Percentiles rank a stretch among this genome's conserved stretches.
These are phyloP conservation scores for Diaporthe sp. DNA, from an alignment of 2,329 filamentous ascomycete genomes.

Conservation along the genomic window DNA sequence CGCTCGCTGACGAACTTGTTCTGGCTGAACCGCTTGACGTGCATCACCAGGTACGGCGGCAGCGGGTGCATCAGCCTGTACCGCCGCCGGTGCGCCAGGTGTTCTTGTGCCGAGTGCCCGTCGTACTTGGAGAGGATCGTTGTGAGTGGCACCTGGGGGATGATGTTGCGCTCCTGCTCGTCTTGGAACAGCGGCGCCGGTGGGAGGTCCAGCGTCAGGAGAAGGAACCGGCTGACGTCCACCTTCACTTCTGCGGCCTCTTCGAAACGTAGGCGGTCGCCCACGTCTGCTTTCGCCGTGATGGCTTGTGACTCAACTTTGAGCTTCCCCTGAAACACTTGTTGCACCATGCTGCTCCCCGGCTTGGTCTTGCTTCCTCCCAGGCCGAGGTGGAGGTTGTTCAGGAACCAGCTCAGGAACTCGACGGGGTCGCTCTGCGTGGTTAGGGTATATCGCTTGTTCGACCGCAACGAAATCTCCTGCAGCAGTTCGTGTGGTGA, in stretches of 20 bases:
- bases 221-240: conserved; percentile 84
- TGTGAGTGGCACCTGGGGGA: conserved; percentile 89
- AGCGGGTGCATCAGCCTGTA: conserved; percentile 92
- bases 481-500: conserved; percentile 97
- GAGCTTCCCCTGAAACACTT: conserved; percentile 92
- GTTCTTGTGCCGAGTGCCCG: conserved; percentile 87
- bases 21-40: conserved; percentile 95
- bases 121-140: conserved; percentile 94
- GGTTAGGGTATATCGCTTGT: conserved; percentile 92
- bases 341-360: conserved; percentile 87
- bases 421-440: conserved; percentile 95
- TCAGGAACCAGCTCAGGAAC: conserved; percentile 97
- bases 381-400: conserved; percentile 91
- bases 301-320: conserved; percentile 95
- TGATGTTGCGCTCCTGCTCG: conserved; percentile 94
- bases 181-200: conserved; percentile 96
- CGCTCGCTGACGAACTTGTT: conserved; percentile 98
- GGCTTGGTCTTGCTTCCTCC: conserved; percentile 92
- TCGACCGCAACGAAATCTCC: conserved; percentile 90
- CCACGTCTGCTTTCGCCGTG: conserved; percentile 88
- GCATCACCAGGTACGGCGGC: conserved; percentile 91
- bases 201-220: conserved; percentile 93
- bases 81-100: conserved; percentile 87
- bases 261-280: conserved; percentile 92
- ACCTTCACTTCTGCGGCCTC: conserved; percentile 87